Conservation (phyloP, 2,329 filamentous ascomycete genomes). For the Colletotrichum echinochloae region DNA sequence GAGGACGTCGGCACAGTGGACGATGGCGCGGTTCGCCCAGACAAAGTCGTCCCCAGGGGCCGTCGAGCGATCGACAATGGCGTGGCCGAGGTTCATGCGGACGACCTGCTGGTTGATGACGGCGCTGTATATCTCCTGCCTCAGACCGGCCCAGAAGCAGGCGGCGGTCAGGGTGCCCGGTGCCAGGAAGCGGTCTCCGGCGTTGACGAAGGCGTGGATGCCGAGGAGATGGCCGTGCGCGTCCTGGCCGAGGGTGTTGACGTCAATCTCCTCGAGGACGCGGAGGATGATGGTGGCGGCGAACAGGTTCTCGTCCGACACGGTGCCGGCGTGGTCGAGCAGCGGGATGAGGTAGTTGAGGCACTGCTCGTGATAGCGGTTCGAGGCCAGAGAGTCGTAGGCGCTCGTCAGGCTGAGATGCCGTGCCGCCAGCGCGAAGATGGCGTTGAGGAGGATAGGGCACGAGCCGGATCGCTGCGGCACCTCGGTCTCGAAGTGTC, state of each 20-base stretch:
- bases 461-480: slow-evolving; percentile 64
- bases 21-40: slow-evolving; percentile 73
- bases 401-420: slow-evolving; percentile 63
- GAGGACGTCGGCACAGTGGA: slow-evolving; percentile 72
- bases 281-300: slow-evolving; percentile 68
- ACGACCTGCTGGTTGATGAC: slow-evolving; percentile 61
- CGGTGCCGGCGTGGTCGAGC: slow-evolving; percentile 53
- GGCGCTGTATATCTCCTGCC: slow-evolving; percentile 71
- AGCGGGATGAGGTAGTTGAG: slow-evolving; percentile 62
- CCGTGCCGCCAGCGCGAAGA: slow-evolving; percentile 66
- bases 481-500: slow-evolving; percentile 66
- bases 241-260: slow-evolving; percentile 54
- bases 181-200: slow-evolving; percentile 48
- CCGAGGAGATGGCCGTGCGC: slow-evolving; percentile 61
- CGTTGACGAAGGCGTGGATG: slow-evolving; percentile 61
- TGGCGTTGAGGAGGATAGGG: slow-evolving; percentile 66
- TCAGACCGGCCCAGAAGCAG: slow-evolving; percentile 68
- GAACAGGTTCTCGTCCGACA: slow-evolving; percentile 64
- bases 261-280: slow-evolving; percentile 67
- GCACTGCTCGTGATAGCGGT: slow-evolving; percentile 66
- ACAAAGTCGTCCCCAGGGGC: slow-evolving; percentile 62
- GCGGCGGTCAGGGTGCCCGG: slow-evolving; percentile 60
- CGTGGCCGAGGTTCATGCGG: slow-evolving; percentile 60
- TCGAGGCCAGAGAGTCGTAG: slow-evolving; percentile 62
- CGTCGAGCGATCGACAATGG: slow-evolving; percentile 63